Evolutionary conservation across 1,139 yeast species (phyloP).

Genomic region (Petasospora rhodanensis): DNA sequence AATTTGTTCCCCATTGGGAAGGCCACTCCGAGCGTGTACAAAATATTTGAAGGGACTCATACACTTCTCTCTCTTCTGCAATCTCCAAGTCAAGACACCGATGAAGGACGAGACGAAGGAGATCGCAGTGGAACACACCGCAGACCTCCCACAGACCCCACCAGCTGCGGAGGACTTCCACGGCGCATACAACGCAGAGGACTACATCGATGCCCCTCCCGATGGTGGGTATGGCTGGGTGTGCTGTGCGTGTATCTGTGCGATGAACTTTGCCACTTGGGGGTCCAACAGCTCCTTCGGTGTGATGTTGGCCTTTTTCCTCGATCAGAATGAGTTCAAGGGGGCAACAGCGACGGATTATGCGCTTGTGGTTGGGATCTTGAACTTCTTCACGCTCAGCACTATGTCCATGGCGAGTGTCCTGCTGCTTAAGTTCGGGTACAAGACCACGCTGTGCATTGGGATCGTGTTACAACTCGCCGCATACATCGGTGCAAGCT

Average conservation of each 20-base stretch:
- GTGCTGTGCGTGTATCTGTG: slow-evolving; percentile 46
- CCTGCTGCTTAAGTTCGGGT: slow-evolving; percentile 28
- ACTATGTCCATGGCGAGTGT: slow-evolving; percentile 37
- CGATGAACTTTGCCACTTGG: slow-evolving; percentile 50
- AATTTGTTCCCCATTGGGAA: no score
- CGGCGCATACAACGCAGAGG: slow-evolving; percentile 31
- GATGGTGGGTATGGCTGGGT: slow-evolving; percentile 67
- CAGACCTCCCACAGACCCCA: no score
- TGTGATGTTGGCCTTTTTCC: slow-evolving; percentile 48
- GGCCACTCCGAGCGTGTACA: no score
- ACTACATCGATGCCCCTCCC: slow-evolving; percentile 38
- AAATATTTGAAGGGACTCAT: no score
- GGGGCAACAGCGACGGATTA: slow-evolving; percentile 49
- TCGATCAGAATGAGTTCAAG: slow-evolving; percentile 38
- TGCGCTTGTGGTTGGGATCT: slow-evolving; percentile 57
- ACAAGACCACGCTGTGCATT: slow-evolving; percentile 30
- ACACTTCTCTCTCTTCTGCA: no score
- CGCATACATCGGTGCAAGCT: slow-evolving; percentile 52
- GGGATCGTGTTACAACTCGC: slow-evolving; percentile 50
- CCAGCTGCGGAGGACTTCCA: slow-evolving; percentile 8
- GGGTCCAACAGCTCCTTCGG: slow-evolving; percentile 60
- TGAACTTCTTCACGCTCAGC: slow-evolving; percentile 43
- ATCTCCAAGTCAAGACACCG: no score
- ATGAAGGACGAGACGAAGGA: no score
- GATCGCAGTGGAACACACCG: no score